Evolutionary conservation across 129 eudicot species (phyloP).

Genomic region (Scalesia atractyloides): DNA sequence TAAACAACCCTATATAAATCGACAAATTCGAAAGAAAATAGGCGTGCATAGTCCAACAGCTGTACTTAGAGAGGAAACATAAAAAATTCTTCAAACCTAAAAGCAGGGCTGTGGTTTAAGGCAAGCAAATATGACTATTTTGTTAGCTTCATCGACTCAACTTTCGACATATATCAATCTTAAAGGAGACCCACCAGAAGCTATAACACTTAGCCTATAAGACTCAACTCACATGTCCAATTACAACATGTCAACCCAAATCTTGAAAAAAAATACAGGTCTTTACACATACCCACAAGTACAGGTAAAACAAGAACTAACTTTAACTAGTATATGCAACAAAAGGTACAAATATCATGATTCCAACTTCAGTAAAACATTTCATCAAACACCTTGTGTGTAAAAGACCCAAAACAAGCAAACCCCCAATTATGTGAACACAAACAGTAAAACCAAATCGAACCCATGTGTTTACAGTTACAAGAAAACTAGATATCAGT

Average conservation of each 20-base stretch:
- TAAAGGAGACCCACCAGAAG: background rate
- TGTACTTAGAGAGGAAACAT: background rate
- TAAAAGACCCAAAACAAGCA: background rate
- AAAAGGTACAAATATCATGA: background rate
- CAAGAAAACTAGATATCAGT: background rate
- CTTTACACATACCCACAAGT: constrained; percentile 1
- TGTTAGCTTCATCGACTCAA: background rate
- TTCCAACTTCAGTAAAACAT: constrained; percentile 12
- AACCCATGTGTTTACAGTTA: background rate
- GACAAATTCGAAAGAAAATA: background rate
- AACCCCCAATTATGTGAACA: constrained; percentile 4
- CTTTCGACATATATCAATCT: background rate
- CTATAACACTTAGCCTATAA: background rate
- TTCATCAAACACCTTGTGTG: constrained; percentile 23
- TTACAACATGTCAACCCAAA: constrained; percentile 1
- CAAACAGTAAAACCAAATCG: background rate
- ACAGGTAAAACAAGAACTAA: background rate
- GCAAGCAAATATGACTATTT: background rate
- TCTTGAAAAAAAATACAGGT: constrained; percentile 4
- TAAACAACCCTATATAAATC: background rate
- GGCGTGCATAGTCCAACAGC: background rate
- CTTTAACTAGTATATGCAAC: background rate
- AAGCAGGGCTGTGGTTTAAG: background rate
- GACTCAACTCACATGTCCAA: background rate
- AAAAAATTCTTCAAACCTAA: background rate